Percentiles rank a stretch among this genome's conserved stretches.
Conservation (phyloP, 2,329 filamentous ascomycete genomes). For the Davidsoniella virescens region DNA sequence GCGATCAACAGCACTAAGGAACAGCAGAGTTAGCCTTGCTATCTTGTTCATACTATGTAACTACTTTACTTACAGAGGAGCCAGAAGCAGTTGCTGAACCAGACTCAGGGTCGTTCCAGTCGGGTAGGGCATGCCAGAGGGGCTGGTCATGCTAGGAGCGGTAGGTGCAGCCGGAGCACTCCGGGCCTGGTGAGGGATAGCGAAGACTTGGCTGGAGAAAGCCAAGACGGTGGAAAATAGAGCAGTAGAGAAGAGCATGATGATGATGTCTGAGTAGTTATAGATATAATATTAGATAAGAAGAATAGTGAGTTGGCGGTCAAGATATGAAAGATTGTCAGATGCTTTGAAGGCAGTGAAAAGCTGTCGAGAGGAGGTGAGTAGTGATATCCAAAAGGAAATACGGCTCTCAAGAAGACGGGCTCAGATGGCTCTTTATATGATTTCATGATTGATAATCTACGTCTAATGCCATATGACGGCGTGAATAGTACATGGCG, state of each 20-base stretch:
- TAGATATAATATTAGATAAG: conserved; percentile 15
- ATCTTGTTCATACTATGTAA: background rate
- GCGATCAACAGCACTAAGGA: conserved; percentile 22
- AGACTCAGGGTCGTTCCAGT: conserved; percentile 14
- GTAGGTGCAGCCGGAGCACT: conserved; percentile 7
- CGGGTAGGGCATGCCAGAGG: background rate
- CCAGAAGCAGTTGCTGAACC: conserved; percentile 17
- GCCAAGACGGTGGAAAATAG: conserved; percentile 25
- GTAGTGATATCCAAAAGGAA: background rate
- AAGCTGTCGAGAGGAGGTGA: background rate
- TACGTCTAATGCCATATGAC: too few relatives aligned
- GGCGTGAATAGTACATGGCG: too few relatives aligned
- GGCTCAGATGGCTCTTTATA: background rate
- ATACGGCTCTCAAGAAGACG: too few relatives aligned
- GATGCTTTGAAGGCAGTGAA: background rate
- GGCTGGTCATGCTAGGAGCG: conserved; percentile 16
- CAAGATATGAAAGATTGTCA: background rate
- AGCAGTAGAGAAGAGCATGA: conserved; percentile 22
- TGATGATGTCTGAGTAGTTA: conserved; percentile 13
- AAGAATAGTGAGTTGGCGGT: background rate
- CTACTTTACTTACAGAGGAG: conserved; percentile 10
- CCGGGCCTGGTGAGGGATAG: conserved; percentile 14
- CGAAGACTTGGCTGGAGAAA: conserved; percentile 21
- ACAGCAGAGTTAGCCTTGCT: conserved; percentile 2
- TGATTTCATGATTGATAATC: background rate